Percentiles rank a stretch among this genome's conserved stretches.
Conservation (phyloP, 768 basidiomycete species). For the Dioszegia crocea region DNA sequence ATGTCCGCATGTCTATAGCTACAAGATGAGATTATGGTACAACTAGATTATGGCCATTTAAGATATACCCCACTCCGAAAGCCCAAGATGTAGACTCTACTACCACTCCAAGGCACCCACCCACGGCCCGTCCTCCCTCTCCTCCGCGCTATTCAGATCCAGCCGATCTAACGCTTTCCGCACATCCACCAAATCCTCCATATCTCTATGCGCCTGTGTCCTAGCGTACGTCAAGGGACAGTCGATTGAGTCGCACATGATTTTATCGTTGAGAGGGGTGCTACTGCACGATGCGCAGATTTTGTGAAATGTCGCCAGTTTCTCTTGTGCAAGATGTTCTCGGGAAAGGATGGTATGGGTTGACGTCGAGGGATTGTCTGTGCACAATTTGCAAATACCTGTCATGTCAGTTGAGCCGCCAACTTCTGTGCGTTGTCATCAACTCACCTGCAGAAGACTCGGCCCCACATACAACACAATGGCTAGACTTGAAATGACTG, state of each 20-base stretch:
- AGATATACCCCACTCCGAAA: background rate
- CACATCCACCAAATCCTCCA: slow-evolving; percentile 43
- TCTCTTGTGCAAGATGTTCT: slow-evolving; percentile 58
- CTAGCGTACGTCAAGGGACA: slow-evolving; percentile 78
- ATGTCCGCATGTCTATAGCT: too few relatives aligned
- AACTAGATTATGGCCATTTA: background rate
- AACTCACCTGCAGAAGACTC: slow-evolving; percentile 57
- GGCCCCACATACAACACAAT: slow-evolving; percentile 67
- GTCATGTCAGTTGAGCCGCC: background rate
- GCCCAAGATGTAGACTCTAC: background rate
- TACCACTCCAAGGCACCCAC: slow-evolving; percentile 12
- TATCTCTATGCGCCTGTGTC: slow-evolving; percentile 54
- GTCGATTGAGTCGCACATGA: slow-evolving; percentile 76
- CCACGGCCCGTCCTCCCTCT: slow-evolving; percentile 2
- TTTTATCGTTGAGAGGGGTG: slow-evolving; percentile 58
- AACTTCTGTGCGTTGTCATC: background rate
- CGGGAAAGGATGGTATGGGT: slow-evolving; percentile 60
- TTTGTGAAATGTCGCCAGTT: slow-evolving; percentile 59
- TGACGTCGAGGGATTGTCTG: slow-evolving; percentile 56
- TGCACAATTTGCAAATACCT: slow-evolving; percentile 64
- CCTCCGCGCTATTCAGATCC: slow-evolving; percentile 4
- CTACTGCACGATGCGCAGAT: slow-evolving; percentile 71
- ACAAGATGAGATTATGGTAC: too few relatives aligned
- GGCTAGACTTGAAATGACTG: slow-evolving; percentile 67
- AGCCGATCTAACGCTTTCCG: slow-evolving; percentile 5